A percentile compares a stretch with the other conserved stretches of the same genome.
These are phyloP conservation scores for Colletotrichum sp. DNA, from an alignment of 2,329 filamentous ascomycete species.

Conservation along the genomic window DNA sequence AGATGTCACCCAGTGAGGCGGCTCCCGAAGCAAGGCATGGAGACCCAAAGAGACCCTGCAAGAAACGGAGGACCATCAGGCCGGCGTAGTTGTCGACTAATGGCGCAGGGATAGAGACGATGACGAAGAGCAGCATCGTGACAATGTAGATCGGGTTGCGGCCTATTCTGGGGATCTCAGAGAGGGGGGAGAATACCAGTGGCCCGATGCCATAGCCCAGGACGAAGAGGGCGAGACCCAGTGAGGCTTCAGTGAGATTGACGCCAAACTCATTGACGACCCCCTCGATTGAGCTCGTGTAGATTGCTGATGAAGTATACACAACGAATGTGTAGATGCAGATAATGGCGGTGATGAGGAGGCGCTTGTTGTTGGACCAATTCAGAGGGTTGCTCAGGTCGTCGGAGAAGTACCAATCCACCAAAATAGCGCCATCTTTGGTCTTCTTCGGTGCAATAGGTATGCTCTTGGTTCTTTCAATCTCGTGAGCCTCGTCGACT, in stretches of 20 bases:
- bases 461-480: constrained; percentile 50
- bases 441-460: constrained; percentile 53
- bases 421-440: constrained; percentile 54
- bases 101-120: constrained; percentile 68
- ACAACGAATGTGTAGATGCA: constrained; percentile 66
- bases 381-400: constrained; percentile 61
- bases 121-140: constrained; percentile 71
- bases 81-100: constrained; percentile 66
- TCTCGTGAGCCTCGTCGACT: constrained; percentile 36
- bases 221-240: constrained; percentile 67
- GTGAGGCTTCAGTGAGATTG: constrained; percentile 51
- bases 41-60: constrained; percentile 69
- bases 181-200: constrained; percentile 68
- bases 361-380: constrained; percentile 50
- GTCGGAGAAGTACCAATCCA: constrained; percentile 60
- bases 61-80: constrained; percentile 66
- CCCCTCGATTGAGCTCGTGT: constrained; percentile 48
- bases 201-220: constrained; percentile 68
- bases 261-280: constrained; percentile 60
- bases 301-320: constrained; percentile 54
- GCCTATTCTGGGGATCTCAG: constrained; percentile 69
- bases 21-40: constrained; percentile 67
- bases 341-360: constrained; percentile 46
- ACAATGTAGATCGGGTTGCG: constrained; percentile 71
- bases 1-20: constrained; percentile 58